Evolutionary conservation across 495 filamentous ascomycete genomes (phyloP).

Genomic region (Beverwykella pulmonaria): DNA sequence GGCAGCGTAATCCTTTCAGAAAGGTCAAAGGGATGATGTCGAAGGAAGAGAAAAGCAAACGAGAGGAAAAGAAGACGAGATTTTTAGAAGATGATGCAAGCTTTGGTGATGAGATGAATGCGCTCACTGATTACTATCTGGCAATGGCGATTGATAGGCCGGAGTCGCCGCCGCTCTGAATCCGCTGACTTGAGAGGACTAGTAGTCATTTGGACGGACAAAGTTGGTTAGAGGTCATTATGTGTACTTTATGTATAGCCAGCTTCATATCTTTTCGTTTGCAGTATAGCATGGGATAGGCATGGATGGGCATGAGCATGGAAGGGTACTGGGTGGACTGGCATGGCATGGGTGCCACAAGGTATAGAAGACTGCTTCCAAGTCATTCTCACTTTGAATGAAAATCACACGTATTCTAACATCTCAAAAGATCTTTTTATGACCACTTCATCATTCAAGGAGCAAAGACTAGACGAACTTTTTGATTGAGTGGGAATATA

Average conservation of each 20-base stretch:
- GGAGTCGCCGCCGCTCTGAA: slow-evolving; percentile 14
- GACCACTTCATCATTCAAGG: no score
- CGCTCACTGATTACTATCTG: slow-evolving; percentile 27
- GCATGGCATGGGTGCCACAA: no score
- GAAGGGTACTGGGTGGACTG: no score
- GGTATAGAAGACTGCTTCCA: no score
- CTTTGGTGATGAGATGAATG: slow-evolving; percentile 32
- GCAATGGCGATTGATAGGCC: slow-evolving; percentile 19
- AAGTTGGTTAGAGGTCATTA: not conserved
- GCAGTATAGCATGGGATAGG: not conserved
- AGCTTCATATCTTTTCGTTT: not conserved
- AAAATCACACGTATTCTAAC: no score
- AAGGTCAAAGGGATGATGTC: not conserved
- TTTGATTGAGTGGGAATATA: no score
- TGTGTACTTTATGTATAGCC: no score
- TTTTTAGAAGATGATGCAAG: not conserved
- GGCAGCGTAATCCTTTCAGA: not conserved
- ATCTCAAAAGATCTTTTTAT: no score
- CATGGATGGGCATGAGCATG: not conserved
- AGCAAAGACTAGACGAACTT: no score
- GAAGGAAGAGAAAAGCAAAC: not conserved
- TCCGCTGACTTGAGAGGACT: no score
- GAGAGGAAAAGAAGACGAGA: not conserved
- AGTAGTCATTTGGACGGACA: no score
- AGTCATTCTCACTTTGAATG: no score